These are phyloP conservation scores for Parietaria judaica DNA, from an alignment of 306 rosid genomes.

Conservation along the genomic window DNA sequence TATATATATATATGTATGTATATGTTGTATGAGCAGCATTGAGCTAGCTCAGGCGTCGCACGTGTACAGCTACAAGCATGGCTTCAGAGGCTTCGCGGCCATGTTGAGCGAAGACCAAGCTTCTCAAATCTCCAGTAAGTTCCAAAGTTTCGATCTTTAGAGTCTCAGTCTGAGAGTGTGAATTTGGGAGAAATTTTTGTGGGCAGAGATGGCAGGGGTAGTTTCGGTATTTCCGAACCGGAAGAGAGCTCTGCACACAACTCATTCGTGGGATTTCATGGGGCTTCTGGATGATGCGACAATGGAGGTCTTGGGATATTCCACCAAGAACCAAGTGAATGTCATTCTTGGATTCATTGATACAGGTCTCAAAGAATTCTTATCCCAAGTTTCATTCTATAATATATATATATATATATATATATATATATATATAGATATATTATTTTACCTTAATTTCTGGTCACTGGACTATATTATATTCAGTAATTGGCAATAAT, in stretches of 20 bases:
- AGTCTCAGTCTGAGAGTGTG: neutral
- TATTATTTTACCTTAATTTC: neutral
- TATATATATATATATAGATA: too few species aligned
- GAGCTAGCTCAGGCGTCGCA: slow-evolving; percentile 59
- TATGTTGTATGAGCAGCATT: slow-evolving; percentile 29
- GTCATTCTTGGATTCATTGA: slow-evolving; percentile 65
- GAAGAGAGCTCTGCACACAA: slow-evolving; percentile 61
- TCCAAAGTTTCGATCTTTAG: neutral
- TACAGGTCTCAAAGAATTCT: slow-evolving; percentile 38
- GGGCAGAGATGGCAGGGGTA: slow-evolving; percentile 68
- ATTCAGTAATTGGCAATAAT: neutral
- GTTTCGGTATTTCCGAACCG: slow-evolving; percentile 68
- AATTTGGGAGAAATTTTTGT: slow-evolving; percentile 21
- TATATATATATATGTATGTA: too few species aligned
- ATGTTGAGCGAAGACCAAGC: slow-evolving; percentile 54
- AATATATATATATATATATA: neutral
- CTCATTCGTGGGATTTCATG: slow-evolving; percentile 82
- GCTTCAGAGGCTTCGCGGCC: slow-evolving; percentile 80
- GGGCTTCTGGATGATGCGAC: slow-evolving; percentile 50
- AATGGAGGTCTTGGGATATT: slow-evolving; percentile 41
- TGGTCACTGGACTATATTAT: neutral
- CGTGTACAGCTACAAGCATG: slow-evolving; percentile 62
- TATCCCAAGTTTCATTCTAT: neutral
- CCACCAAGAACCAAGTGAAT: slow-evolving; percentile 56
- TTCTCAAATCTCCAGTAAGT: slow-evolving; percentile 52